A percentile compares a stretch with the other conserved stretches of the same genome.
These are phyloP conservation scores for Aspergillus piperis DNA, from an alignment of 2,329 filamentous ascomycete species.

Conservation along the genomic window DNA sequence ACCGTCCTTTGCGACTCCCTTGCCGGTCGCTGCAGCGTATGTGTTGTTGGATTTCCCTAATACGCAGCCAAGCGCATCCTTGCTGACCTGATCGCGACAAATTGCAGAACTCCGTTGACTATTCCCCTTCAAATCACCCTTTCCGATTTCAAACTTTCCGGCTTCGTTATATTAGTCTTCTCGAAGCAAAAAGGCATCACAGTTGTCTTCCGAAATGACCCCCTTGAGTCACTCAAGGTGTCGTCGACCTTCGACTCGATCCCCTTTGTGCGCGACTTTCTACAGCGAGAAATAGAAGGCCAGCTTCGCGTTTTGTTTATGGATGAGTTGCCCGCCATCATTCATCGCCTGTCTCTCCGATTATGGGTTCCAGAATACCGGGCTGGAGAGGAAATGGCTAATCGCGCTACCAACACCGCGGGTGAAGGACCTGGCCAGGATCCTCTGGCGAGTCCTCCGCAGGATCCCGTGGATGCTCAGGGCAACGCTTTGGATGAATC, in stretches of 20 bases:
- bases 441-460: conserved; percentile 76
- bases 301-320: conserved; percentile 93
- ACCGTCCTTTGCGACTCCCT: conserved; percentile 86
- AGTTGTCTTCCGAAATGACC: conserved; percentile 96
- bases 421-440: conserved; percentile 67
- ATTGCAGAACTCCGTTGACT: conserved; percentile 71
- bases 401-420: conserved; percentile 53
- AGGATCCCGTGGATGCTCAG: conserved; percentile 78
- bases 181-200: conserved; percentile 96
- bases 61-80: neutral
- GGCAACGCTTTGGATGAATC: conserved; percentile 75
- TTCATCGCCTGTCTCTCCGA: conserved; percentile 84
- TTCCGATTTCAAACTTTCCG: conserved; percentile 92
- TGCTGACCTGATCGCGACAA: conserved; percentile 10
- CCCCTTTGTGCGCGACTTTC: conserved; percentile 93
- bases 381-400: conserved; percentile 62
- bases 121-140: conserved; percentile 97
- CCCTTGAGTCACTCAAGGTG: conserved; percentile 94
- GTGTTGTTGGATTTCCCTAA: conserved; percentile 24
- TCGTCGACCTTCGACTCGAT: conserved; percentile 99
- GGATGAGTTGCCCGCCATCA: conserved; percentile 95
- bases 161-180: conserved; percentile 96
- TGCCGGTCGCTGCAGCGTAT: conserved; percentile 80
- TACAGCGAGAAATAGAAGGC: conserved; percentile 93
- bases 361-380: conserved; percentile 88